Base-by-base conservation (phyloP, 805 yeast species). In the Candida quercuum region DNA sequence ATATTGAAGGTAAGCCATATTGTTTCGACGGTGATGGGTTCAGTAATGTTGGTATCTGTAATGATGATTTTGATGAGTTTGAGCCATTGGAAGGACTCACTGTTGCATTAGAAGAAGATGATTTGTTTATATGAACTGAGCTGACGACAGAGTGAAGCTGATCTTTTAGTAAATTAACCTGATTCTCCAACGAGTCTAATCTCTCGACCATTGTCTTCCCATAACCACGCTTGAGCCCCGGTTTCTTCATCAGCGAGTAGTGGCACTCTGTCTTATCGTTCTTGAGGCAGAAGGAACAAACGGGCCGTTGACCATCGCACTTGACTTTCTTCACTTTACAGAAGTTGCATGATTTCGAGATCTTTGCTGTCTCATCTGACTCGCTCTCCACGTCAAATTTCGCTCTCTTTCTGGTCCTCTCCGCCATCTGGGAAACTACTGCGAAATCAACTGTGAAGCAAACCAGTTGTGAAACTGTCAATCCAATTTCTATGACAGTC, bases 201-300 rank as follows among this genome's bases (percentile, higher is more conserved):
- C 54, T 27, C 19, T 48, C 48, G 12, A 23, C 45, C 47, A 49
- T 44, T 4, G 42, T 43, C 26, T 46, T 49, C 2, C 54, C 54
- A 30, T 49, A 49, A 1, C 54, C 54, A 4, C 48, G 46, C 20
- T 49, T 49, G 15, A 49, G 37, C 1, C 54, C 54, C 1, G 54
- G 54, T 19, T 49, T 49, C 38, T 46, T 48, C 42, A 48, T 46
- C 4, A 39, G 5, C 12, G 51, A 46, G 35, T 44, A 49, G 7
- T 24, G 37, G 24, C 54, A 49, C 4, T 13, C n/a, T 1, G 36
- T 30, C 28, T 23, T 26, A 6, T 32, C 36, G 23, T 44, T 46
- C 30, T 46, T 48, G 6, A 25, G 2, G 15, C 54, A 49, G 21
- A 46, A 46, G 4, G 46, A 37, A 33, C 54, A 49, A 7, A 32